phyloP scores from a whole-genome alignment of 495 filamentous ascomycete genomes.

The Letharia columbiana region DNA sequence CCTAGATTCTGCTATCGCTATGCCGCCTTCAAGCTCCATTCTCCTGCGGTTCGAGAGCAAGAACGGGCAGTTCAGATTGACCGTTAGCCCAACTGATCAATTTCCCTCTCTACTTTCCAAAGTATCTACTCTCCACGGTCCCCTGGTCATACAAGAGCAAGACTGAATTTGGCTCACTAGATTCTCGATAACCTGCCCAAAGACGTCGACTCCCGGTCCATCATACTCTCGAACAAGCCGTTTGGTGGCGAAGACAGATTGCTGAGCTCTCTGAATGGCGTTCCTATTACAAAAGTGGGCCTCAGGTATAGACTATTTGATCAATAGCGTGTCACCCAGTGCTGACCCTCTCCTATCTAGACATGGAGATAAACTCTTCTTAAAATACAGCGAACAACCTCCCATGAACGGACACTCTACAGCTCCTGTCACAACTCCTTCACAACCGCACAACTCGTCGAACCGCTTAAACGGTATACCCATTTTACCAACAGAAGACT shows the following conservation, averaged over 20 bases:
- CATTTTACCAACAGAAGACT: conserved; percentile 57
- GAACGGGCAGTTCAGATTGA: conserved; percentile 49
- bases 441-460: conserved; percentile 35
- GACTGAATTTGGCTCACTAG: conserved; percentile 27
- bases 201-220: conserved; percentile 62
- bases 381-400: conserved; percentile 60
- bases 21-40: conserved; percentile 39
- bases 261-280: conserved; percentile 55
- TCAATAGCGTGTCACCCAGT: background rate
- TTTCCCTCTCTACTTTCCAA: conserved; percentile 41
- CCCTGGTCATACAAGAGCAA: background rate
- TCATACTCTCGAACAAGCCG: conserved; percentile 73
- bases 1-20: conserved; percentile 18
- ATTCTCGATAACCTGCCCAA: conserved; percentile 56
- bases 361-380: conserved; percentile 83
- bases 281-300: conserved; percentile 61
- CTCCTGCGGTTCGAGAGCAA: conserved; percentile 47
- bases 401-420: conserved; percentile 42
- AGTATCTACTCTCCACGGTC: conserved; percentile 25
- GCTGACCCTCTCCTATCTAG: conserved; percentile 37
- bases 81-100: conserved; percentile 37
- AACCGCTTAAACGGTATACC: conserved; percentile 72
- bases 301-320: conserved; percentile 46
- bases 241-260: conserved; percentile 64
- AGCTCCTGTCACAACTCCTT: conserved; percentile 26